Evolutionary conservation across 2,329 filamentous ascomycete genomes (phyloP), one percentile per base, ranked within the genome.

Genomic region (Thielaviopsis ethacetica): DNA sequence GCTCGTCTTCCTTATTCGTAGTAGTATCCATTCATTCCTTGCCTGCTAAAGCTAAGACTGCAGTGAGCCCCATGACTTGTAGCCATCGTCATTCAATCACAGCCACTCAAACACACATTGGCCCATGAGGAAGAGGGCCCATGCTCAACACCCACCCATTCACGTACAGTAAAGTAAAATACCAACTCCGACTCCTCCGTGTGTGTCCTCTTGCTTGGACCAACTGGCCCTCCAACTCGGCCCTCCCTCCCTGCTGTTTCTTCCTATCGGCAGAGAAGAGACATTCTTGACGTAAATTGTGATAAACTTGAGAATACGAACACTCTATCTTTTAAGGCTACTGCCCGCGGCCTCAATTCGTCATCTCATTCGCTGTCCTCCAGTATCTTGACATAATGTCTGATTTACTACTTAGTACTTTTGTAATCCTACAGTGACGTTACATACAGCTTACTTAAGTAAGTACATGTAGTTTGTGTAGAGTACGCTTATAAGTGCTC

Each of bases 21-120:
- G n/a, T n/a, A n/a, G n/a, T n/a, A n/a, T n/a, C n/a, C n/a, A n/a
- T 55, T 24, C 44, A 55, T 55, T 44, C 44, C 38, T 55, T 34
- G n/a, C 53, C 7, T 34, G 10, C 5, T 15, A 44, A 44, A n/a
- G 38, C 38, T n/a, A 44, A 44, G 17, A n/a, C 38, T 44, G 17
- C 15, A 15, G n/a, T 44, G 13, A 44, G 38, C 15, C 17, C 38
- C 38, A 7, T 44, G 38, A 44, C 38, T 27, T n/a, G 38, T n/a
- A n/a, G 38, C 38, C 38, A 44, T 44, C 38, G 38, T 44, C 38
- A 44, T 44, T 44, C 13, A 4, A 44, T 15, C 38, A 44, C 13
- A 44, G 38, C 38, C 38, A 44, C 13, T 44, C 7, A 44, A n/a
- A 41, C 34, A 41, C 34, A 41, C 12, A 17, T 41, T 41, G 9